Conservation (phyloP, 2,329 filamentous ascomycete genomes). For the Westerdykella aurantiaca region DNA sequence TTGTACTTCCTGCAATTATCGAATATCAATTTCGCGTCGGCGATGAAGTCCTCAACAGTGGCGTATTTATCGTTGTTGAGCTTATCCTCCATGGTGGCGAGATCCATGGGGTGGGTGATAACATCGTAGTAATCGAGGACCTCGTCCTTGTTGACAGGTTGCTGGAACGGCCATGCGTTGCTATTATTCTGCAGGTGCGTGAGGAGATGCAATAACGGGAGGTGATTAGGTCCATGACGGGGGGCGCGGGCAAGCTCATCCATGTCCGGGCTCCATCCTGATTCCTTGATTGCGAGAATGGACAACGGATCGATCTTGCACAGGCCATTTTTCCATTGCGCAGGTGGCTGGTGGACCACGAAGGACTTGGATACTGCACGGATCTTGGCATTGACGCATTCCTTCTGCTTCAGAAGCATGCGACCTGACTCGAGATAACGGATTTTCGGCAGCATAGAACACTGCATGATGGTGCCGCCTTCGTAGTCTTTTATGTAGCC, state of each 20-base stretch:
- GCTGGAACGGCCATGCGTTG: slow-evolving; percentile 88
- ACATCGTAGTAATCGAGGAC: slow-evolving; percentile 99
- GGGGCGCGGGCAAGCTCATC: slow-evolving; percentile 92
- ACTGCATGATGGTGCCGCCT: slow-evolving; percentile 98
- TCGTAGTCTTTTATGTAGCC: slow-evolving; percentile 99
- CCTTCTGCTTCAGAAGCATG: slow-evolving; percentile 96
- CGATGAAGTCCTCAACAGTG: slow-evolving; percentile 86
- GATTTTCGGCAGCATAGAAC: slow-evolving; percentile 90
- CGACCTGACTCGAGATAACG: slow-evolving; percentile 88
- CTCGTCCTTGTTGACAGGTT: slow-evolving; percentile 90
- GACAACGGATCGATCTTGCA: slow-evolving; percentile 75
- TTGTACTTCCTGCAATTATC: slow-evolving; percentile 96
- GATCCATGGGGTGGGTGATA: slow-evolving; percentile 96
- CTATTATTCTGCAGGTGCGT: slow-evolving; percentile 94
- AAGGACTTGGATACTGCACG: slow-evolving; percentile 85
- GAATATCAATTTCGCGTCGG: slow-evolving; percentile 82
- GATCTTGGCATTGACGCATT: slow-evolving; percentile 91
- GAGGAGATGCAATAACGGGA: slow-evolving; percentile 83
- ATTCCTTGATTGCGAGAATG: slow-evolving; percentile 80
- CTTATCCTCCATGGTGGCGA: slow-evolving; percentile 91
- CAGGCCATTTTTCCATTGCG: slow-evolving; percentile 71
- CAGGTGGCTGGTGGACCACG: slow-evolving; percentile 76
- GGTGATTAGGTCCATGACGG: slow-evolving; percentile 93
- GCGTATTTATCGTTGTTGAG: slow-evolving; percentile 90
- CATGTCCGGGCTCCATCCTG: slow-evolving; percentile 96